Evolutionary conservation across 108 stramenopile genomes (phyloP).

Genomic region (Aureococcus anophagefferens): DNA sequence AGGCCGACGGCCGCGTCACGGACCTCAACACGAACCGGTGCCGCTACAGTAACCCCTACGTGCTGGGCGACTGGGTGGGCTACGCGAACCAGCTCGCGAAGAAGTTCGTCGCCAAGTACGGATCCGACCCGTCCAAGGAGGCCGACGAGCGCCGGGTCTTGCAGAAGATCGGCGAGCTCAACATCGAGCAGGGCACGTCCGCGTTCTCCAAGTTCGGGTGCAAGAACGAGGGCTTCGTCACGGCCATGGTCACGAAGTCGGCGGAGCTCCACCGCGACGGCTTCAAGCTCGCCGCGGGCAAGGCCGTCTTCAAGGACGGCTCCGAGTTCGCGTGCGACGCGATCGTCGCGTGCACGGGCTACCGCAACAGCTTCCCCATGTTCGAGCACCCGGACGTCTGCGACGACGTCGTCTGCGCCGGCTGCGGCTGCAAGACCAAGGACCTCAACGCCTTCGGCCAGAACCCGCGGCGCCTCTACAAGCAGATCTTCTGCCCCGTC

Average conservation of each 20-base stretch:
- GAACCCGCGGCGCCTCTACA: background rate
- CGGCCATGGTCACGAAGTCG: constrained; percentile 1
- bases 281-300: background rate
- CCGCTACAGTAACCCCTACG: constrained; percentile 32
- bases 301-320: background rate
- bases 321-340: background rate
- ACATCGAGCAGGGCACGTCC: background rate
- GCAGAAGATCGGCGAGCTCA: background rate
- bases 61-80: constrained; percentile 14
- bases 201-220: background rate
- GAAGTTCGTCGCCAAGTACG: background rate
- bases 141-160: constrained; percentile 7
- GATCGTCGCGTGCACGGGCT: constrained; percentile 5
- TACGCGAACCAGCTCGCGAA: constrained; percentile 13
- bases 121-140: constrained; percentile 21
- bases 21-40: constrained; percentile 19
- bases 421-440: constrained; percentile 7
- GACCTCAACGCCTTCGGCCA: constrained; percentile 19
- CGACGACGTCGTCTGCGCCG: background rate
- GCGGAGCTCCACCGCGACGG: background rate
- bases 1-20: constrained; percentile 8
- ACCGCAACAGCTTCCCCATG: constrained; percentile 4
- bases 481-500: background rate
- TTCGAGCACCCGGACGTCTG: background rate
- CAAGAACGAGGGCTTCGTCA: background rate